These are phyloP conservation scores for Euphrasia confusa DNA, from an alignment of 257 asterid genomes.

Conservation along the genomic window DNA sequence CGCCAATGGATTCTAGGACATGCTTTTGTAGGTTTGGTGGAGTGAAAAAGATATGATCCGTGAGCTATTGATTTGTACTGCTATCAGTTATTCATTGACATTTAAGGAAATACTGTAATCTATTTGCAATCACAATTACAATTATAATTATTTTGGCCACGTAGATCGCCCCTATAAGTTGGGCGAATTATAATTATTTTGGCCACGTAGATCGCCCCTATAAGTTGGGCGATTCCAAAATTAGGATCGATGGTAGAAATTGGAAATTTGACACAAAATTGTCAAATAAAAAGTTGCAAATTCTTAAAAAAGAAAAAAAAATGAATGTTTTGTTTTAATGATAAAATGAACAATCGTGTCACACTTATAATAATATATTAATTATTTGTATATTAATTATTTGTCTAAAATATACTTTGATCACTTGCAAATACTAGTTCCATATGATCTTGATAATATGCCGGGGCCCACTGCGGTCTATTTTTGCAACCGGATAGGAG, in stretches of 20 bases:
- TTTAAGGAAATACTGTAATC: background rate
- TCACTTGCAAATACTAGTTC: background rate
- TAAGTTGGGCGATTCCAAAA: too few species aligned
- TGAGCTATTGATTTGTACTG: background rate
- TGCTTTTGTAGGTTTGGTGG: background rate
- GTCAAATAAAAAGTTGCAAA: too few species aligned
- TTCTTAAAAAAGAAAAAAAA: too few species aligned
- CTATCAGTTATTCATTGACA: background rate
- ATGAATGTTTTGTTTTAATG: too few species aligned
- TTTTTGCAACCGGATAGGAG: background rate
- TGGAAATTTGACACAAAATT: too few species aligned
- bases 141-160: background rate
- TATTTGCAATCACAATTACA: background rate
- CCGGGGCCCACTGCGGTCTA: background rate
- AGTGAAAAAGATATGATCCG: background rate
- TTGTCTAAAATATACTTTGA: background rate
- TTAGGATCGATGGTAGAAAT: too few species aligned
- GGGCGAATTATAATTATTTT: background rate
- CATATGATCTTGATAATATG: background rate
- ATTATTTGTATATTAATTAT: too few species aligned
- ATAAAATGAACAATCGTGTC: too few species aligned
- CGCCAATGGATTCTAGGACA: background rate
- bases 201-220: too few species aligned
- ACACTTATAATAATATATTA: too few species aligned
- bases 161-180: too few species aligned